Evolutionary conservation across 495 filamentous ascomycete genomes (phyloP).

Genomic region (Letharia columbiana): DNA sequence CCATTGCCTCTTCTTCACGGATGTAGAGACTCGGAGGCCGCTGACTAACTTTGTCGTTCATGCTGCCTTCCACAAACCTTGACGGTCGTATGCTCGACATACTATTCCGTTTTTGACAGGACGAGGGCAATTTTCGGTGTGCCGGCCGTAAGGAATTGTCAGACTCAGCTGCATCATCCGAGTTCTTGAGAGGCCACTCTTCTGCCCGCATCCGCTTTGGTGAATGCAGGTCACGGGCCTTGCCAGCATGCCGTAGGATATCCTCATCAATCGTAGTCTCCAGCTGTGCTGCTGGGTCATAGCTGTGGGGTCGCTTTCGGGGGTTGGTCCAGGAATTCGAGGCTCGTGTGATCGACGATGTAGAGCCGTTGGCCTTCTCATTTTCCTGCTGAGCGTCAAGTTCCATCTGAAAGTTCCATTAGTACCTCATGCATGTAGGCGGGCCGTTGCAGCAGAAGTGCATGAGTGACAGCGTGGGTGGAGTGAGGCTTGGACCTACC

Average conservation of each 20-base stretch:
- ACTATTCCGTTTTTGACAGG: conserved; percentile 18
- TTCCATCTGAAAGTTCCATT: background rate
- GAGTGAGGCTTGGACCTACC: conserved; percentile 6
- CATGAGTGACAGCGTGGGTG: background rate
- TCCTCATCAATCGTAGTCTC: conserved; percentile 12
- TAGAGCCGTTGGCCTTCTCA: background rate
- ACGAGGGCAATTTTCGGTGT: conserved; percentile 21
- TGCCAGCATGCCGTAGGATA: background rate
- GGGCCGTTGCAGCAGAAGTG: conserved; percentile 9
- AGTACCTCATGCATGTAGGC: background rate
- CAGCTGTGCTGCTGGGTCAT: conserved; percentile 6
- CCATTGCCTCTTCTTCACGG: conserved; percentile 36
- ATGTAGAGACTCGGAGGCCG: conserved; percentile 57
- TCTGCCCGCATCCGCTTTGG: conserved; percentile 21
- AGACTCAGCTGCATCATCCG: conserved; percentile 8
- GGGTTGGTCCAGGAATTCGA: conserved; percentile 15
- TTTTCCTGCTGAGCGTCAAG: background rate
- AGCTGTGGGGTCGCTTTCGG: conserved; percentile 17
- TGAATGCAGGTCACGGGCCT: conserved; percentile 6
- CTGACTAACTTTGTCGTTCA: conserved; percentile 66
- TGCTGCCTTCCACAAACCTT: conserved; percentile 63
- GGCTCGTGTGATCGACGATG: background rate
- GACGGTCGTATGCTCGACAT: conserved; percentile 37
- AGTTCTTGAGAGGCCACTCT: conserved; percentile 25
- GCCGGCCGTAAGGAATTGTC: conserved; percentile 6